Conservation (phyloP, 495 filamentous ascomycete species). For the Xylaria sp. region DNA sequence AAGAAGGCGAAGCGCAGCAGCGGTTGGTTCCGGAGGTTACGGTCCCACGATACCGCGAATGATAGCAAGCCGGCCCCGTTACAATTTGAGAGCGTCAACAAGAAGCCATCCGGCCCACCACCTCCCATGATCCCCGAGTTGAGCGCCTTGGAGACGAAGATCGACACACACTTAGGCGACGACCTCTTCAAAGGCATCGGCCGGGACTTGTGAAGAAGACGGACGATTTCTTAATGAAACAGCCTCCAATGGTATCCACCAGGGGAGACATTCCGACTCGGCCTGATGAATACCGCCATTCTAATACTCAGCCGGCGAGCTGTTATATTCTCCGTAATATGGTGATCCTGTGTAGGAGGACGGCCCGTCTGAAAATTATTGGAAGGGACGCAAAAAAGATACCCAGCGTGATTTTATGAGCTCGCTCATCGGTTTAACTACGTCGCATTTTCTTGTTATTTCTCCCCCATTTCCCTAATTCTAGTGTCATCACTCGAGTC, state of each 20-base stretch:
- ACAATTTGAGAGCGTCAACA: constrained; percentile 41
- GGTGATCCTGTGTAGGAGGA: constrained; percentile 29
- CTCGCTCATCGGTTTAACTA: constrained; percentile 42
- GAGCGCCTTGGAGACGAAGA: constrained; percentile 57
- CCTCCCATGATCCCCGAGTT: constrained; percentile 68
- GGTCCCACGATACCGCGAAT: constrained; percentile 41
- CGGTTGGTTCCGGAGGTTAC: constrained; percentile 57
- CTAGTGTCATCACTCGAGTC: constrained; percentile 24
- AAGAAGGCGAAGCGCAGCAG: constrained; percentile 55
- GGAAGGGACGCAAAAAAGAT: constrained; percentile 39
- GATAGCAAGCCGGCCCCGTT: constrained; percentile 40
- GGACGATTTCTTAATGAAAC: neutral
- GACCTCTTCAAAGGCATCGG: constrained; percentile 68
- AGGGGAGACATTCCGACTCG: constrained; percentile 24
- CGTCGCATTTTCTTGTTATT: constrained; percentile 33
- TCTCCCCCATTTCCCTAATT: constrained; percentile 30
- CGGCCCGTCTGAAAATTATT: constrained; percentile 13
- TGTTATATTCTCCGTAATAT: constrained; percentile 36
- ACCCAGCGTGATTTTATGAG: constrained; percentile 43
- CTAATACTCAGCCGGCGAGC: constrained; percentile 32
- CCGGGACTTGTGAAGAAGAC: constrained; percentile 32
- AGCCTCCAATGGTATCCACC: neutral
- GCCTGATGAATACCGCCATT: constrained; percentile 27
- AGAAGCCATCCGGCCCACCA: constrained; percentile 55
- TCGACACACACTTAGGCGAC: constrained; percentile 53